These are phyloP conservation scores for Apophysomyces sp. DNA, from an alignment of 371 early-diverging fungal species.

Conservation along the genomic window DNA sequence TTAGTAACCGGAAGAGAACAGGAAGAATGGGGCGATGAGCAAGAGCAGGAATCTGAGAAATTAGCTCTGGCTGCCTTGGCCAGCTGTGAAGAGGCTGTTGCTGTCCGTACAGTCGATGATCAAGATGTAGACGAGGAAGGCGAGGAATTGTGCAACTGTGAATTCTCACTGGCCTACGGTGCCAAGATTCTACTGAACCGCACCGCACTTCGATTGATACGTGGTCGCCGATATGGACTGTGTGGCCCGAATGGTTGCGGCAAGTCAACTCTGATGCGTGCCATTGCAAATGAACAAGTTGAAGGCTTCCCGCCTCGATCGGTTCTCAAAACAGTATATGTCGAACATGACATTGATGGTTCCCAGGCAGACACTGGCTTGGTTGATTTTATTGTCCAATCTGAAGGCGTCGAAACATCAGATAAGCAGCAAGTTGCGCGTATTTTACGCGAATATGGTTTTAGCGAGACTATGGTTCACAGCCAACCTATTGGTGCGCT, in stretches of 20 bases:
- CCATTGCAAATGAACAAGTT: conserved; percentile 69
- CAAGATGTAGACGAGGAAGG: conserved; percentile 66
- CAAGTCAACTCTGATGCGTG: conserved; percentile 83
- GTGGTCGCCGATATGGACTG: conserved; percentile 77
- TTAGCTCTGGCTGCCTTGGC: conserved; percentile 34
- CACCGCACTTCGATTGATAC: conserved; percentile 67
- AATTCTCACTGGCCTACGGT: conserved; percentile 80
- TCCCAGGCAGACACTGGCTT: conserved; percentile 65
- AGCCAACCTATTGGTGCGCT: conserved; percentile 66
- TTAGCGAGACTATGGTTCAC: conserved; percentile 62
- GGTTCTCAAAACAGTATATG: conserved; percentile 65
- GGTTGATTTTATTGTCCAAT: conserved; percentile 60
- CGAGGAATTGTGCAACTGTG: conserved; percentile 76
- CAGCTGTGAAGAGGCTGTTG: conserved; percentile 46
- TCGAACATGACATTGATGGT: conserved; percentile 75
- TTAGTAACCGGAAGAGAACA: conserved; percentile 32
- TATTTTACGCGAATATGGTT: conserved; percentile 62
- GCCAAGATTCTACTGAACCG: conserved; percentile 79
- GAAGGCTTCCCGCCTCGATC: conserved; percentile 75
- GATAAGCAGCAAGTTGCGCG: conserved; percentile 50
- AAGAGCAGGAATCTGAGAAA: conserved; percentile 23
- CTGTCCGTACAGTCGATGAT: conserved; percentile 29
- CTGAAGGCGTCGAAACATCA: conserved; percentile 49
- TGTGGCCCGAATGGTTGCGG: conserved; percentile 83
- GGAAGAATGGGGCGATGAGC: conserved; percentile 29